Percentiles rank a stretch among this genome's conserved stretches.
These are phyloP conservation scores for Tagetes patula DNA, from an alignment of 129 eudicot genomes.

Conservation along the genomic window DNA sequence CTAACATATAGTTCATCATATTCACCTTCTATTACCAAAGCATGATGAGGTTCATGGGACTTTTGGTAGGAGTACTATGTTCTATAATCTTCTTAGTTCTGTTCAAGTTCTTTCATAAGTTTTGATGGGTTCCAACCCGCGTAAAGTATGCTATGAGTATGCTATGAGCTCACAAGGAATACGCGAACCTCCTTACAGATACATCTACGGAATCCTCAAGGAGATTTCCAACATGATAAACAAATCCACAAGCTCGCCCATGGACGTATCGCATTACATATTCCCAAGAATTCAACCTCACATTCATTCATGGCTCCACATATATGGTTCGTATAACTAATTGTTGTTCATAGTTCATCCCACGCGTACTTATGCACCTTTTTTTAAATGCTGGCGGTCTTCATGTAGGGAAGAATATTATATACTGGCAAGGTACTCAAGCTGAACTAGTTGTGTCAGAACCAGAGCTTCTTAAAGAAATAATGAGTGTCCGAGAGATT, in stretches of 20 bases:
- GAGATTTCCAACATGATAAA: constrained; percentile 15
- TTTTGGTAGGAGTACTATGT: not conserved
- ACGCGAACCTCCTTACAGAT: constrained; percentile 18
- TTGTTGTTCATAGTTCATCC: not conserved
- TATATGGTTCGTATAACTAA: constrained; percentile 24
- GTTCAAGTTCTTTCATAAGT: constrained; percentile 15
- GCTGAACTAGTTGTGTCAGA: constrained; percentile 37
- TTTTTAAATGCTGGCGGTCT: not conserved
- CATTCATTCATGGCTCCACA: constrained; percentile 16
- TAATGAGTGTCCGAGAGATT: constrained; percentile 28
- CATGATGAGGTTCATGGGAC: not conserved
- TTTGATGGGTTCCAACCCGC: constrained; percentile 16
- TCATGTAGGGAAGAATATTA: constrained; percentile 33
- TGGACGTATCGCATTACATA: constrained; percentile 24
- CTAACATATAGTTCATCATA: not conserved
- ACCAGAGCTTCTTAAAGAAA: constrained; percentile 33
- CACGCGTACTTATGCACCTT: not conserved
- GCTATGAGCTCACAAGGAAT: constrained; percentile 12
- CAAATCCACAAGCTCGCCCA: constrained; percentile 10
- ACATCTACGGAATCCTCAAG: constrained; percentile 19
- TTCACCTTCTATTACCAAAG: not conserved
- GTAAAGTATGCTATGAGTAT: not conserved
- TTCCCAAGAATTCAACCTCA: constrained; percentile 28
- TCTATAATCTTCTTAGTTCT: not conserved
- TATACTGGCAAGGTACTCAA: constrained; percentile 42